phyloP scores from a whole-genome alignment of 192 early-diverging fungal species.

The Linnemannia hyalina region DNA sequence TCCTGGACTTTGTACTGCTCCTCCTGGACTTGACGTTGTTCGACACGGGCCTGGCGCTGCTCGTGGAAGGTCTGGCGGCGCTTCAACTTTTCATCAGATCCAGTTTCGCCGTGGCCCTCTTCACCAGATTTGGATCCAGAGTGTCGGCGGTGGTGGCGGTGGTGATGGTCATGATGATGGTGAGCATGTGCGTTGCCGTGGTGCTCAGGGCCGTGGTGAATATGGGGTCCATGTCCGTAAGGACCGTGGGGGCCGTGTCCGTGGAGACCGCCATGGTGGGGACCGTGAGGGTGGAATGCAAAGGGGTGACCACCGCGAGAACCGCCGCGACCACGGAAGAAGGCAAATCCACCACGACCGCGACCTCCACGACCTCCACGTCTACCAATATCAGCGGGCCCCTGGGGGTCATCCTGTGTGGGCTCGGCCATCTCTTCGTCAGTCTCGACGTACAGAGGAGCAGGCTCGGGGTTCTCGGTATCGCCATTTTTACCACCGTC shows the following conservation, averaged over 20 bases:
- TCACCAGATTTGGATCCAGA: constrained; percentile 27
- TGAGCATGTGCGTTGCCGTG: not conserved
- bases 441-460: constrained; percentile 26
- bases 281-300: constrained; percentile 22
- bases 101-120: constrained; percentile 21
- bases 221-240: not conserved
- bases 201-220: not conserved
- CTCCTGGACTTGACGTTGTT: constrained; percentile 15
- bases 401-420: not conserved
- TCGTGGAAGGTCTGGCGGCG: constrained; percentile 51
- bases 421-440: constrained; percentile 51
- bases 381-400: constrained; percentile 14
- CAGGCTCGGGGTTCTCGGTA: constrained; percentile 26
- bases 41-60: constrained; percentile 11
- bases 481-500: constrained; percentile 9
- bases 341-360: constrained; percentile 18
- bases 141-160: constrained; percentile 27
- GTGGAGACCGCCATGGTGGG: not conserved
- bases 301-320: constrained; percentile 8
- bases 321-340: constrained; percentile 24
- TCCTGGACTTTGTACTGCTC: constrained; percentile 19
- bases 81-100: constrained; percentile 29
- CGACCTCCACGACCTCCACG: constrained; percentile 22
- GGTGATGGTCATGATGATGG: constrained; percentile 12
- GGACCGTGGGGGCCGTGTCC: constrained; percentile 8